A percentile compares a stretch with the other conserved stretches of the same genome.
Evolutionary conservation across 2,329 filamentous ascomycete genomes (phyloP).

Genomic region (Claviceps quebecensis): DNA sequence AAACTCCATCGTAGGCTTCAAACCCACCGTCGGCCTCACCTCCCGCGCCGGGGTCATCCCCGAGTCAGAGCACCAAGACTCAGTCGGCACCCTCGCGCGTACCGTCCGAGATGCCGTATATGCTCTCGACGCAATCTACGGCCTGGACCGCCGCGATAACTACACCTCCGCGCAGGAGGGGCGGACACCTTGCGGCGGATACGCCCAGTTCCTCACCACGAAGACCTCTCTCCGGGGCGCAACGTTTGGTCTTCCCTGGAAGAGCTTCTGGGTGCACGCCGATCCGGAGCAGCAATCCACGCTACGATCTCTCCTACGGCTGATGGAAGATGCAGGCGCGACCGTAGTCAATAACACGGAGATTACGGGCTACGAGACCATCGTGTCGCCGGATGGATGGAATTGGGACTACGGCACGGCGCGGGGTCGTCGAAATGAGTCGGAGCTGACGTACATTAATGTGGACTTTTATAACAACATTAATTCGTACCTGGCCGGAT

Average conservation of each 20-base stretch:
- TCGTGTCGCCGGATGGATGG: conserved; percentile 56
- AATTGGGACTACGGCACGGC: conserved; percentile 55
- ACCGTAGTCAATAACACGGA: conserved; percentile 58
- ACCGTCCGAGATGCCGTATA: conserved; percentile 56
- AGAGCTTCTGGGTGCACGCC: conserved; percentile 53
- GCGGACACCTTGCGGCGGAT: conserved; percentile 39
- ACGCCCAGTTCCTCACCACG: conserved; percentile 39
- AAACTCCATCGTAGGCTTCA: conserved; percentile 58
- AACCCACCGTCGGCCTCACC: conserved; percentile 61
- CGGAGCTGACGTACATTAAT: conserved; percentile 60
- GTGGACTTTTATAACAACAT: conserved; percentile 54
- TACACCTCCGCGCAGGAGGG: conserved; percentile 46
- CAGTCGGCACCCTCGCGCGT: conserved; percentile 51
- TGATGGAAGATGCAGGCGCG: conserved; percentile 47
- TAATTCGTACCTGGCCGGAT: conserved; percentile 45
- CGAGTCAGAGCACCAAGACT: conserved; percentile 53
- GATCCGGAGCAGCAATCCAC: conserved; percentile 38
- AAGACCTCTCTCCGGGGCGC: conserved; percentile 43
- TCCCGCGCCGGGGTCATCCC: conserved; percentile 52
- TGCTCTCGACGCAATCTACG: conserved; percentile 54
- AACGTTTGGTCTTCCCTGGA: conserved; percentile 57
- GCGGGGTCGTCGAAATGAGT: conserved; percentile 54
- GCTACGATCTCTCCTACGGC: conserved; percentile 31
- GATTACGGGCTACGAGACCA: conserved; percentile 44
- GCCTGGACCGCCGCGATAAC: conserved; percentile 48